Conservation (phyloP, 352 stramenopile species). For the Pilasporangium apinafurcum region DNA sequence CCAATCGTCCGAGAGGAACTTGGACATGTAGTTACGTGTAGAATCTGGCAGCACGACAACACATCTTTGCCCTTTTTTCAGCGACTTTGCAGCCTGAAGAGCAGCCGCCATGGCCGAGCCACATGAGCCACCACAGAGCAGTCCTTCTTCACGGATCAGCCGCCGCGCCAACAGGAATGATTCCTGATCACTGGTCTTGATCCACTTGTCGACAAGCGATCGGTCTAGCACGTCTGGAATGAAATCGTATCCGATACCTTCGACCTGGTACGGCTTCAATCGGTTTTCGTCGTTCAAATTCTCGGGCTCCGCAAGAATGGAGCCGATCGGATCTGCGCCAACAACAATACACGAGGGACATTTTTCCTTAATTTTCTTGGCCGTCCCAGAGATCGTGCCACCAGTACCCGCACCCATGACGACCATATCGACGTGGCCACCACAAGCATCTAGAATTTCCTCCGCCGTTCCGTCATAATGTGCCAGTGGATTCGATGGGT, state of each 20-base stretch:
- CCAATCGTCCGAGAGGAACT: conserved; percentile 96
- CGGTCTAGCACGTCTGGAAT: conserved; percentile 94
- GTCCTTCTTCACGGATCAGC: conserved; percentile 93
- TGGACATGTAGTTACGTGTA: conserved; percentile 98
- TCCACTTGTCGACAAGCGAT: conserved; percentile 90
- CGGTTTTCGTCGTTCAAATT: conserved; percentile 91
- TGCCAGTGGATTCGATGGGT: conserved; percentile 93
- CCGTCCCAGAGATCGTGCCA: conserved; percentile 92
- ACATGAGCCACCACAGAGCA: conserved; percentile 93
- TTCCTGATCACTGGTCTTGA: conserved; percentile 93
- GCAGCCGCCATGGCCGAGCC: conserved; percentile 86
- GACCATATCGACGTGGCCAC: conserved; percentile 92
- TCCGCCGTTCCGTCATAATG: conserved; percentile 95
- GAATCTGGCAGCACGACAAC: conserved; percentile 95
- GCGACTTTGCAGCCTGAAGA: conserved; percentile 80
- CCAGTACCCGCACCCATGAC: conserved; percentile 94
- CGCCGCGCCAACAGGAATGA: conserved; percentile 91
- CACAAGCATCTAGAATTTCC: conserved; percentile 92
- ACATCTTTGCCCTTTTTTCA: conserved; percentile 87
- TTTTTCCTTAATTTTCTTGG: conserved; percentile 92
- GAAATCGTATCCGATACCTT: conserved; percentile 98
- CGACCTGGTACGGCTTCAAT: conserved; percentile 90
- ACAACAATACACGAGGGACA: conserved; percentile 84
- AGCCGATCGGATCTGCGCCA: conserved; percentile 88
- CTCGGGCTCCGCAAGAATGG: conserved; percentile 91